Evolutionary conservation across 2,329 filamentous ascomycete genomes (phyloP), one percentile per base, ranked within the genome.

Genomic region (Colletotrichum sansevieriae): DNA sequence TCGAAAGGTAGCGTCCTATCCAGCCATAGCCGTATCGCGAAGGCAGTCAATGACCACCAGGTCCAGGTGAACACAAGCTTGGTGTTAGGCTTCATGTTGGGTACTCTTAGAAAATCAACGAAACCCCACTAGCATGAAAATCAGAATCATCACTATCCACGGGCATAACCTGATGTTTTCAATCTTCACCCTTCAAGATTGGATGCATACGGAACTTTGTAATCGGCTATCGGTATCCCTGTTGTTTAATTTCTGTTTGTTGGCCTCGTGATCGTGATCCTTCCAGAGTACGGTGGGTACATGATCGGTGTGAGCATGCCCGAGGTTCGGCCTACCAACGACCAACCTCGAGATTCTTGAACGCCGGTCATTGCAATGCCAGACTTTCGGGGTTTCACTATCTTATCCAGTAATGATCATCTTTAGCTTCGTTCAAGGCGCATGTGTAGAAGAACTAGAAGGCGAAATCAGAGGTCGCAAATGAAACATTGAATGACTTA

Each of bases 1-100:
- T 57, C 54, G 1, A 49, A 65, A 6, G 22, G 35, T 3, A 39
- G 35, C 12, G n/a, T 13, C 44, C 25, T 49, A 22, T 58, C 47
- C n/a, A 37, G 25, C 60, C 54, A 57, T n/a, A 37, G 37, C 13
- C 43, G 54, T 10, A 44, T 15, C 1, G 54, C 54, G 9, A 57
- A 15, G 25, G 37, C 37, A 6, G 54, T 15, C n/a, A 37, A 44
- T 25, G 54, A 37, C 54, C 20, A 43, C 18, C 18, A 18, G 18
- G 18, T 18, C 9, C 37, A 57, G 18, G 8, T 15, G 12, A 37
- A 15, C 7, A 22, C 4, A 7, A 57, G 9, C 4, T 15, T 57
- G 5, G 35, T 9, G 1, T 35, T 6, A 9, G 37, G 8, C 54
- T 41, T 57, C 54, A 57, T 57, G n/a, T 25, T n/a, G n/a, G 8